A percentile compares a stretch with the other conserved stretches of the same genome.
Conservation (phyloP, 345 rosid species). For the Citrus sp. region DNA sequence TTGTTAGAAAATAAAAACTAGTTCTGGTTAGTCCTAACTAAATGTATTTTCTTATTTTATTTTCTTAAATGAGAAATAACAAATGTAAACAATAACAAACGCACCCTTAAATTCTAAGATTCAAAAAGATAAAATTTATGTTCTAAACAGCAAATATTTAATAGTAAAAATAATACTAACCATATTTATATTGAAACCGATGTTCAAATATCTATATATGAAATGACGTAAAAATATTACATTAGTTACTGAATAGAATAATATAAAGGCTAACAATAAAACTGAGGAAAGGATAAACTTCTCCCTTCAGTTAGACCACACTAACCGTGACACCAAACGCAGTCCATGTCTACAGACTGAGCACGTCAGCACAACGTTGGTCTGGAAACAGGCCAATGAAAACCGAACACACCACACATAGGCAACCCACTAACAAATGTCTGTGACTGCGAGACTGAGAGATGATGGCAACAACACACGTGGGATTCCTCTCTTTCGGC, state of each 20-base stretch:
- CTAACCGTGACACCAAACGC: not conserved
- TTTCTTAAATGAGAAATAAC: too few species aligned
- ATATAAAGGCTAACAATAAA: not conserved
- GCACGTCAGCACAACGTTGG: not conserved
- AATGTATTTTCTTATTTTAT: too few species aligned
- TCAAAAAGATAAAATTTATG: too few species aligned
- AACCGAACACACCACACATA: not conserved
- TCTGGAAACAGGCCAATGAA: not conserved
- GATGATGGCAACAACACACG: conserved; percentile 32
- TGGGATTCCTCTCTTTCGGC: conserved; percentile 37
- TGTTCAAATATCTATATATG: too few species aligned
- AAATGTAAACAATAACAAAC: too few species aligned
- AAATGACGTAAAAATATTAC: too few species aligned
- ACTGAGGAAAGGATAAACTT: not conserved
- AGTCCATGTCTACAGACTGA: not conserved
- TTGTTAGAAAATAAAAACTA: too few species aligned
- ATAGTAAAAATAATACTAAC: too few species aligned
- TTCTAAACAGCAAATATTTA: too few species aligned
- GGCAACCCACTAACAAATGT: not conserved
- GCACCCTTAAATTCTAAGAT: too few species aligned
- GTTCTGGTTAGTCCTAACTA: rapidly evolving
- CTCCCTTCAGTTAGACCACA: not conserved
- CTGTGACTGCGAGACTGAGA: not conserved
- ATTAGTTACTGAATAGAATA: too few species aligned
- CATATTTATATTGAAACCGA: too few species aligned